Base-by-base conservation (phyloP, 441 rosid genomes). In the Adansonia gregorii region DNA sequence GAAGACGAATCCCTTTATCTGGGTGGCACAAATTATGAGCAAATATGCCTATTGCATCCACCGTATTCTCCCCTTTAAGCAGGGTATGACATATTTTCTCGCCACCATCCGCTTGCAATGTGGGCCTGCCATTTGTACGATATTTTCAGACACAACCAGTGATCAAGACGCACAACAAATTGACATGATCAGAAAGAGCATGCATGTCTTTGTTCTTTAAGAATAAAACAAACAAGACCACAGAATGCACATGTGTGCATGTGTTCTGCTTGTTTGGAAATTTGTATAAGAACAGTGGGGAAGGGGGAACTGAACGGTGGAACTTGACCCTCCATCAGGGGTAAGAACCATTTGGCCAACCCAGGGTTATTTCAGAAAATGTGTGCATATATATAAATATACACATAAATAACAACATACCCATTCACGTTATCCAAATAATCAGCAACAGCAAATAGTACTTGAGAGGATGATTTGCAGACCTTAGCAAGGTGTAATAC, bases 391-490 rank as follows among this genome's bases (percentile, higher is more conserved):
- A 75, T 8, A 3, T 60, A 10, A 19, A 12, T 24, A 24, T 10
- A 51, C 0, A 51, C 0, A 22, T 35, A 60, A 20, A 60, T 60
- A 39, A 22, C 74, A 84, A 79, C 90, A 76, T 85, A 94, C 98
- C 93, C 85, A 78, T 86, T 82, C 80, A 84, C 63, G 60, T 58
- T 64, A 86, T 94, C 98, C 82, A 97, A 83, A 86, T 80, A 91
- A 79, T 97, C 97, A 73, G 98, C 98, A 81, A 87, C 91, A 56
- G 98, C 87, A 70, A 83, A 81, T 81, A 94, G 86, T 56, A 93
- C 93, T 80, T 88, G 93, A 10, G 84, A 78, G 73, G 97, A 93
- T 66, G 93, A 88, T 79, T 85, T 91, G 86, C 87, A 87, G 71
- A 86, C 85, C 81, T 88, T 85, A 60, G 94, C 97, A 79, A 89